Evolutionary conservation across 192 early-diverging fungal genomes (phyloP).

Genomic region (Podila clonocystis): DNA sequence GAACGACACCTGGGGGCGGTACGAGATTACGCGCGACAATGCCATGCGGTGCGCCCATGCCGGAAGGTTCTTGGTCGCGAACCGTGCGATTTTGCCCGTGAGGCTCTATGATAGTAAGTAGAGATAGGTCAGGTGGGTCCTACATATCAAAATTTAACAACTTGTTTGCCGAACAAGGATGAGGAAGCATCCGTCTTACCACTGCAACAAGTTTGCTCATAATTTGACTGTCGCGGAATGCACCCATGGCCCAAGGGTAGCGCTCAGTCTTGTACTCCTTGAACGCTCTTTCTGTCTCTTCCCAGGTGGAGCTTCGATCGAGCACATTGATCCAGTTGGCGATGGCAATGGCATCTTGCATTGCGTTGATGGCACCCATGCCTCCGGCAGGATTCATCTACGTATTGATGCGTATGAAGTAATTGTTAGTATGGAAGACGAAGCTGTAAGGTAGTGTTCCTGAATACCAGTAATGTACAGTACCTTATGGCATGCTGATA

Average conservation of each 20-base stretch:
- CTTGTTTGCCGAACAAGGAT: too few relatives aligned
- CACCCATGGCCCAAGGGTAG: not conserved
- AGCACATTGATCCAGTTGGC: not conserved
- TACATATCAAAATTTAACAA: too few relatives aligned
- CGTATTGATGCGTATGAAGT: too few relatives aligned
- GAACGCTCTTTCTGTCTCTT: not conserved
- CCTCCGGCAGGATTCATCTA: not conserved
- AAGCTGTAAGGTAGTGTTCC: too few relatives aligned
- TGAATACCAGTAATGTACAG: too few relatives aligned
- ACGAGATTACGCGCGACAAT: not conserved
- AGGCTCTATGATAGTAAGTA: too few relatives aligned
- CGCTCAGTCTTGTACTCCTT: slow-evolving; percentile 2
- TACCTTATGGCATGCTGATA: too few relatives aligned
- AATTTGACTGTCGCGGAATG: not conserved
- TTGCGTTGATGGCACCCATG: not conserved
- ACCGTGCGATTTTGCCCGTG: not conserved
- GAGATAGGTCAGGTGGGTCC: too few relatives aligned
- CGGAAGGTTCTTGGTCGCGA: not conserved
- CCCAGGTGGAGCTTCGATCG: not conserved
- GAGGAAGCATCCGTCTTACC: not conserved
- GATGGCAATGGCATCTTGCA: slow-evolving; percentile 1
- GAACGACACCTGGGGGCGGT: not conserved
- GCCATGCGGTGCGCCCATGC: not conserved
- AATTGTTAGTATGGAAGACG: too few relatives aligned
- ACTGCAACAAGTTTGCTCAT: slow-evolving; percentile 1